Evolutionary conservation across 176 grass and related monocot genomes (phyloP).

Genomic region (Rhynchospora breviuscula): DNA sequence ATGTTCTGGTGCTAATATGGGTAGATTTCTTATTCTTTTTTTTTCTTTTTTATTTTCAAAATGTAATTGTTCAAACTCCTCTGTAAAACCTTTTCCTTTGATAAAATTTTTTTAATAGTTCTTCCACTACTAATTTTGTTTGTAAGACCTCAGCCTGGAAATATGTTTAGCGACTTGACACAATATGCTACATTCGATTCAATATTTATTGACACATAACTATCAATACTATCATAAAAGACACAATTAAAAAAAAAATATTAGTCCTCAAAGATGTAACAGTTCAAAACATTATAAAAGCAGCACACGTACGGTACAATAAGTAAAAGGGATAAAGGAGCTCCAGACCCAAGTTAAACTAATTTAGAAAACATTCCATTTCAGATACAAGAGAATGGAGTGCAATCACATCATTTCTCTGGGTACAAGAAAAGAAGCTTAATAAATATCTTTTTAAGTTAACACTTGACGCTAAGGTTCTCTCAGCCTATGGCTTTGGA

Average conservation of each 20-base stretch:
- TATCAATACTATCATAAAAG: background rate
- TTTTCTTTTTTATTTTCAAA: too few relatives aligned
- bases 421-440: background rate
- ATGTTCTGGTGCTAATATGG: too few relatives aligned
- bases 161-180: too few relatives aligned
- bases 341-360: background rate
- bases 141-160: too few relatives aligned
- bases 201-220: too few relatives aligned
- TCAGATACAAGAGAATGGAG: background rate
- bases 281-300: background rate
- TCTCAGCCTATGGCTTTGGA: conserved; percentile 13
- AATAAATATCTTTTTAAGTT: background rate
- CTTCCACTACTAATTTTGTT: too few relatives aligned
- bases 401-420: background rate
- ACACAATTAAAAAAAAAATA: background rate
- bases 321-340: background rate
- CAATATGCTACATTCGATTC: too few relatives aligned
- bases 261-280: background rate
- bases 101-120: too few relatives aligned
- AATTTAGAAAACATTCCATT: background rate
- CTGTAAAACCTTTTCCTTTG: too few relatives aligned
- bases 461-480: background rate
- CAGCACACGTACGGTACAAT: background rate
- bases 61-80: too few relatives aligned
- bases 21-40: too few relatives aligned